Percentiles rank a stretch among this genome's conserved stretches.
Conservation (phyloP, 2,329 filamentous ascomycete species). For the Ceratocystis variospora region DNA sequence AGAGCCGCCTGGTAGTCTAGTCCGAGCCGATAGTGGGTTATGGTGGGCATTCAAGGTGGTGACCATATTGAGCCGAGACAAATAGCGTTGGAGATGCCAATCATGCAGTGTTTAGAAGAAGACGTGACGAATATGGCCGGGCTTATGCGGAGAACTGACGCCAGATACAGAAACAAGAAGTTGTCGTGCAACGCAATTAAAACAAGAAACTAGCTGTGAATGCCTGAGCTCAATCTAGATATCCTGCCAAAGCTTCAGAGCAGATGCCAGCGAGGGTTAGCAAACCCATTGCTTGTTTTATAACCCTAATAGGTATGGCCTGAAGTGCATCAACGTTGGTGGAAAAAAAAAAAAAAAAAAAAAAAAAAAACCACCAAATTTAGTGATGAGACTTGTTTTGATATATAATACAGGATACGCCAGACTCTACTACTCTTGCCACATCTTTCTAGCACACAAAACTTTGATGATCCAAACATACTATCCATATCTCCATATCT, state of each 20-base stretch:
- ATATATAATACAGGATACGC: slow-evolving; percentile 6
- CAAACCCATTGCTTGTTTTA: neutral
- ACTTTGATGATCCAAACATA: neutral
- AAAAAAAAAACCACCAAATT: too few species aligned
- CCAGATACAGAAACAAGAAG: neutral
- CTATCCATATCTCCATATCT: slow-evolving; percentile 16
- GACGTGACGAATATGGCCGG: neutral
- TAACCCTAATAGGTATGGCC: neutral
- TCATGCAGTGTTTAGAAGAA: neutral
- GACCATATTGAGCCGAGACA: neutral
- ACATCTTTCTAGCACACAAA: slow-evolving; percentile 5
- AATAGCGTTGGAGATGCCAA: neutral
- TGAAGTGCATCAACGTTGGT: neutral
- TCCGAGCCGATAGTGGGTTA: slow-evolving; percentile 3
- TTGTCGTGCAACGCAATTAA: neutral
- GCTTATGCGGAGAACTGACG: neutral
- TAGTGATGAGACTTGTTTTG: neutral
- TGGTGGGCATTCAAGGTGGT: neutral
- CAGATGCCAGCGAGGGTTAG: neutral
- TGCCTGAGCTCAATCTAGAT: neutral
- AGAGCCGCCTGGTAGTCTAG: neutral
- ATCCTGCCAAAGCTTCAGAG: neutral
- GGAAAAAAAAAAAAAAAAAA: neutral
- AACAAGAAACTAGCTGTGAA: neutral
- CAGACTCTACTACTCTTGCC: neutral